phyloP scores from a whole-genome alignment of 2,329 filamentous ascomycete species.

The Verticillium nubilum region DNA sequence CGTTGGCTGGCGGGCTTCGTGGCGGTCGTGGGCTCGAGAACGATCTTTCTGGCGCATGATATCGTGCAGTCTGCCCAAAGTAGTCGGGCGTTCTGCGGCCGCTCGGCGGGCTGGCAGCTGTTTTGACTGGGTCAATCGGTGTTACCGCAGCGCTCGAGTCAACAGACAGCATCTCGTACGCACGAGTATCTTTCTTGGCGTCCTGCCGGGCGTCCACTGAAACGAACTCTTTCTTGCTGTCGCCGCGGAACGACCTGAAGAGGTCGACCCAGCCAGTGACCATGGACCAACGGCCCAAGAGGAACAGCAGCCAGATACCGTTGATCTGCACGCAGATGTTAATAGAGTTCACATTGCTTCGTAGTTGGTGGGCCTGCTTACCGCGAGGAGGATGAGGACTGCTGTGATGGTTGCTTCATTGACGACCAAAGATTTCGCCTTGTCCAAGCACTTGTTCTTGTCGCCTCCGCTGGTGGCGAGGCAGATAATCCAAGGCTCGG shows the following conservation, averaged over 20 bases:
- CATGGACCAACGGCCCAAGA: constrained; percentile 83
- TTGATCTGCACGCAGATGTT: constrained; percentile 51
- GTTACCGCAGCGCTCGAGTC: constrained; percentile 51
- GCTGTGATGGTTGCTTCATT: constrained; percentile 73
- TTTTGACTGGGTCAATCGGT: constrained; percentile 36
- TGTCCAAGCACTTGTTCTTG: constrained; percentile 59
- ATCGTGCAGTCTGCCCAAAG: constrained; percentile 48
- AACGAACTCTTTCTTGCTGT: constrained; percentile 72
- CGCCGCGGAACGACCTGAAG: constrained; percentile 38
- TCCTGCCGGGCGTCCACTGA: constrained; percentile 71
- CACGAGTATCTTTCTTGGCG: constrained; percentile 57
- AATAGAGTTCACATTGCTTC: neutral
- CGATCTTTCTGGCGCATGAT: constrained; percentile 48
- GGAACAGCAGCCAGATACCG: constrained; percentile 77
- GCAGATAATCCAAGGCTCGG: constrained; percentile 66
- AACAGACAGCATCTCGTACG: constrained; percentile 76
- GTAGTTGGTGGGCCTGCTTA: constrained; percentile 40
- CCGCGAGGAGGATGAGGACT: constrained; percentile 74
- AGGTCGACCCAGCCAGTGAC: constrained; percentile 75
- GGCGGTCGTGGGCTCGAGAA: constrained; percentile 52
- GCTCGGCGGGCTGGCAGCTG: constrained; percentile 20
- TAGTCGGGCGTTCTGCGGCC: constrained; percentile 49
- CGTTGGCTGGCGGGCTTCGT: constrained; percentile 20
- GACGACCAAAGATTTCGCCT: constrained; percentile 60
- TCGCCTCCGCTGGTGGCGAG: constrained; percentile 53